Percentiles rank a stretch among this genome's conserved stretches.
Evolutionary conservation across 768 basidiomycete genomes (phyloP).

Genomic region (Ephemerocybe angulata): DNA sequence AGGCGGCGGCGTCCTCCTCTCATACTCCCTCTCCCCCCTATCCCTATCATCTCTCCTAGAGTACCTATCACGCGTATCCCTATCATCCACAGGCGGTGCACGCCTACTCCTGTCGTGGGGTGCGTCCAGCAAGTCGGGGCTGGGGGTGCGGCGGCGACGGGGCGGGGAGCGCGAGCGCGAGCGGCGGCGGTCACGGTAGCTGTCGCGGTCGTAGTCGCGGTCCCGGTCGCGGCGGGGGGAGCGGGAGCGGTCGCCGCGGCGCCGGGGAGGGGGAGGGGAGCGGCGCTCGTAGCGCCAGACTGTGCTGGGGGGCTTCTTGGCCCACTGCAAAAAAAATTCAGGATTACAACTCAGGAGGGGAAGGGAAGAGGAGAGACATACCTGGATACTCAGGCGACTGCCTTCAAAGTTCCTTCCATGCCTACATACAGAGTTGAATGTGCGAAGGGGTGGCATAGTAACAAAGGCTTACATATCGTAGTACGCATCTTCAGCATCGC

Average conservation of each 20-base stretch:
- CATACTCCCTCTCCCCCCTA: slow-evolving; percentile 25
- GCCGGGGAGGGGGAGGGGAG: slow-evolving; percentile 24
- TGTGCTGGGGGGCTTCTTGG: slow-evolving; percentile 37
- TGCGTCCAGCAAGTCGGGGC: slow-evolving; percentile 14
- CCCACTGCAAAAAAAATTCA: slow-evolving; percentile 25
- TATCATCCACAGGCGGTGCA: no score
- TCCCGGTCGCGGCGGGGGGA: slow-evolving; percentile 28
- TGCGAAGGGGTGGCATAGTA: not conserved
- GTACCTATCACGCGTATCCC: no score
- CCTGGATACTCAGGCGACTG: slow-evolving; percentile 34
- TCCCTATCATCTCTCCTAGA: slow-evolving; percentile 21
- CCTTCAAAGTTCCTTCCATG: slow-evolving; percentile 38
- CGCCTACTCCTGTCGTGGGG: slow-evolving; percentile 12
- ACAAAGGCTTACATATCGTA: slow-evolving; percentile 32
- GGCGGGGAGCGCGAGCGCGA: slow-evolving; percentile 11
- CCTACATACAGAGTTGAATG: slow-evolving; percentile 17
- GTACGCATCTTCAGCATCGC: slow-evolving; percentile 37
- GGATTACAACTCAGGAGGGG: not conserved
- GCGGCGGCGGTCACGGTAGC: slow-evolving; percentile 22
- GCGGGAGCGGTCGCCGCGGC: slow-evolving; percentile 23
- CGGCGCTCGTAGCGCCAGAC: slow-evolving; percentile 36
- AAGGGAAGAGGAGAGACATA: slow-evolving; percentile 10
- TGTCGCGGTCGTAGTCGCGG: slow-evolving; percentile 23
- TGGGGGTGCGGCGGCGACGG: slow-evolving; percentile 18
- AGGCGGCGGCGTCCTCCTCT: slow-evolving; percentile 13